Evolutionary conservation across 306 rosid species (phyloP).

Genomic region (Albizia julibrissin): DNA sequence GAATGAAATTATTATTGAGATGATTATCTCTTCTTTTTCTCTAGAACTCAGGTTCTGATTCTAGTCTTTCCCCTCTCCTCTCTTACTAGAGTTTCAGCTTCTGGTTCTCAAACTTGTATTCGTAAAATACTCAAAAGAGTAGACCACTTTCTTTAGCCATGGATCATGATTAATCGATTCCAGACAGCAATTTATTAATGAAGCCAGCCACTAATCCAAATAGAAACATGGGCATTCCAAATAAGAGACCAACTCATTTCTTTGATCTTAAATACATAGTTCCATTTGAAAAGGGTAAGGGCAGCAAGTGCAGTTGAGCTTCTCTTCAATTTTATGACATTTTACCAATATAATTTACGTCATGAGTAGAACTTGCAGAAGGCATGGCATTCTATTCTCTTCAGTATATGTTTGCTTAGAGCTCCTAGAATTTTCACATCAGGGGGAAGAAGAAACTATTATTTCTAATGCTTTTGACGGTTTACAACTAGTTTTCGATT

Average conservation of each 20-base stretch:
- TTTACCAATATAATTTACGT: background rate
- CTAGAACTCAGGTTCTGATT: no score
- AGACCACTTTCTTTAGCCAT: background rate
- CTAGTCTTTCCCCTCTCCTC: no score
- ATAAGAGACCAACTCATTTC: background rate
- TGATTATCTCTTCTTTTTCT: no score
- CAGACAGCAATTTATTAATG: background rate
- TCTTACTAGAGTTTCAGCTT: no score
- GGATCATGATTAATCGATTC: background rate
- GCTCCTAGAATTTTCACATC: background rate
- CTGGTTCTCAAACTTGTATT: background rate
- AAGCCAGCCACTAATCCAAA: background rate
- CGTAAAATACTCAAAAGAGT: background rate
- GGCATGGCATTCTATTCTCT: background rate
- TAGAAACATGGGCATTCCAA: background rate
- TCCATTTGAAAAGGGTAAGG: background rate
- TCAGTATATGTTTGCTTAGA: background rate
- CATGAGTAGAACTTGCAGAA: background rate
- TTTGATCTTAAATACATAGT: background rate
- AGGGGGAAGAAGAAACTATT: no score
- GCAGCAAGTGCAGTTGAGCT: background rate
- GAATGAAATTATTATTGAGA: no score
- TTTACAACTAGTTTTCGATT: no score
- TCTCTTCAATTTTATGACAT: background rate
- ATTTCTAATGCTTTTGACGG: no score